Evolutionary conservation across 2,329 filamentous ascomycete species (phyloP), one percentile per base, ranked within the genome.

Genomic region (Emergomyces pasteurianus): DNA sequence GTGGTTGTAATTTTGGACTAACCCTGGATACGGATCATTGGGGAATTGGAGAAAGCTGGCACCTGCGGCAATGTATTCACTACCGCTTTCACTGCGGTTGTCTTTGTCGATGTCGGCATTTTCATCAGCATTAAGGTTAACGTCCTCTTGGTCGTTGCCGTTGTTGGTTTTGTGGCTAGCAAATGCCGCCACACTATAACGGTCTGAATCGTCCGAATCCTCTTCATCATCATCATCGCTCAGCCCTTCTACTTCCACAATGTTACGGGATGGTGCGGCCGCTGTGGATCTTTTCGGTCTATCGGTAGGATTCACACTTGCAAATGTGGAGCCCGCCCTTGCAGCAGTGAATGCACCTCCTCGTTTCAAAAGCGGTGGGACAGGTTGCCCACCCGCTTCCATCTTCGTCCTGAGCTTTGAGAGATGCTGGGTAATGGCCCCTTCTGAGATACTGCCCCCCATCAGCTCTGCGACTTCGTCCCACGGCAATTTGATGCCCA

Each of bases 371-470:
- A 73, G 68, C 9, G 77, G 75, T 4, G 77, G 77, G 2, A 77
- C 73, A 1, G 63, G 63, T 34, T 74, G 71, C 0, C 69, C 69
- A 3, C 67, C 66, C 2, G 65, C 62, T 9, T 69, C 62, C 62
- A 77, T 71, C 36, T 72, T 70, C 21, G 46, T 56, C 9, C 78
- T 76, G 2, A 79, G 64, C 61, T 80, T 80, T 0, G 76, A 70
- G 16, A 80, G 67, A 58, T 80, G 78, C 63, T 80, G 78, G 1
- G 75, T 67, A 26, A 79, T 78, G 1, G 77, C 74, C 2, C 77
- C 76, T 55, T 75, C 75, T 0, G 71, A 73, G 60, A 75, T 75
- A n/a, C 70, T 70, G 1, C 68, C 60, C 6, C 73, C 73, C 73
- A 80, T 76, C 1, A 68, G 63, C 26, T 64, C 56, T 6, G 76